phyloP scores from a whole-genome alignment of 2,329 filamentous ascomycete species.

The Seiridium unicorne region DNA sequence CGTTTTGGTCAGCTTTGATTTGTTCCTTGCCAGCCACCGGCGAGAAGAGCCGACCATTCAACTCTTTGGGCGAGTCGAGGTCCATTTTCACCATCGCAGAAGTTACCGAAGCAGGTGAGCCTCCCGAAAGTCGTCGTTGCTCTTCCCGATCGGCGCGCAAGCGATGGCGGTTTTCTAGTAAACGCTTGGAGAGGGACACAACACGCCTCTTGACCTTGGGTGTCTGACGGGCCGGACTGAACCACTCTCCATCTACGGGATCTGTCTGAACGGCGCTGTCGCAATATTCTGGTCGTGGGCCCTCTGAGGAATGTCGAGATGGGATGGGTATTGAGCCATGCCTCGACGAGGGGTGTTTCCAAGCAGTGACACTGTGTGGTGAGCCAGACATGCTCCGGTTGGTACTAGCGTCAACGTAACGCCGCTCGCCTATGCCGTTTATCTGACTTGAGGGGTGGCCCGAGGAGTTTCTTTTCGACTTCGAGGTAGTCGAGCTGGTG shows the following conservation, averaged over 20 bases:
- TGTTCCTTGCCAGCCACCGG: conserved; percentile 14
- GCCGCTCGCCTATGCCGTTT: conserved; percentile 35
- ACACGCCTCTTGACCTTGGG: conserved; percentile 45
- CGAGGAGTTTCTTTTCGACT: conserved; percentile 31
- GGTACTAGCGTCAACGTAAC: conserved; percentile 53
- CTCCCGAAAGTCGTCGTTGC: conserved; percentile 24
- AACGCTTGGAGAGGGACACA: conserved; percentile 51
- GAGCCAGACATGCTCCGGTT: conserved; percentile 54
- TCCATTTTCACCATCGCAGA: conserved; percentile 37
- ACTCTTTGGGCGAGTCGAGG: conserved; percentile 34
- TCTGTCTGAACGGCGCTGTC: conserved; percentile 56
- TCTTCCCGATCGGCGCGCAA: conserved; percentile 39
- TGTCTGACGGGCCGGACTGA: conserved; percentile 34
- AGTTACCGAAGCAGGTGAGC: conserved; percentile 25
- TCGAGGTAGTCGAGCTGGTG: conserved; percentile 31
- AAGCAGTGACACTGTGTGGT: conserved; percentile 40
- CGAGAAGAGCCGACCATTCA: conserved; percentile 18
- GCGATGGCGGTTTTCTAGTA: conserved; percentile 48
- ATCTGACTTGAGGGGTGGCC: conserved; percentile 13
- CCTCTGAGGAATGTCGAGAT: conserved; percentile 37
- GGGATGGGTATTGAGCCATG: conserved; percentile 25
- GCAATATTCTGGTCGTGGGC: conserved; percentile 42
- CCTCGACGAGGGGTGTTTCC: conserved; percentile 23
- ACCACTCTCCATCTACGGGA: conserved; percentile 52
- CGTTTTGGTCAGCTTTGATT: conserved; percentile 13